These are phyloP conservation scores for Jasminum sambac DNA, from an alignment of 257 asterid genomes.

Conservation along the genomic window DNA sequence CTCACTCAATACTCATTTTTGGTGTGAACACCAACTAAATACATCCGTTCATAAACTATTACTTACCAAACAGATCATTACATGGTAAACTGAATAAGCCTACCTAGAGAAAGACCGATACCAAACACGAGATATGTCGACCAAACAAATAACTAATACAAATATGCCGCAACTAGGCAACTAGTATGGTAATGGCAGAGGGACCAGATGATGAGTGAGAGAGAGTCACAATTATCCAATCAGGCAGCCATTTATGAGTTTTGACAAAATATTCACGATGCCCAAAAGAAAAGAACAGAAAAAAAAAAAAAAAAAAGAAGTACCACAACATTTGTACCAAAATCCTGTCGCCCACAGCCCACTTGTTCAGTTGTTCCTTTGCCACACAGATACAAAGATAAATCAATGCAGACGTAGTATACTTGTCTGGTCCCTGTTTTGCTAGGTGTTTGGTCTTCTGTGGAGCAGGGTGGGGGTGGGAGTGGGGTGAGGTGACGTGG, in stretches of 20 bases:
- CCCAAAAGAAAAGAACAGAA: not conserved
- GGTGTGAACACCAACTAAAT: too few species aligned
- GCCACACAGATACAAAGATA: constrained; percentile 16
- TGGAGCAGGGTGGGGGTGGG: not conserved
- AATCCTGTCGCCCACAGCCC: constrained; percentile 28
- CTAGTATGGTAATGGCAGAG: not conserved
- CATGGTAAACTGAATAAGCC: too few species aligned
- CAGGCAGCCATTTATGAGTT: not conserved
- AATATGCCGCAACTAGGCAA: not conserved
- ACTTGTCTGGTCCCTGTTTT: constrained; percentile 47
- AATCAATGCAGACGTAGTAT: not conserved
- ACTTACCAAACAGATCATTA: too few species aligned
- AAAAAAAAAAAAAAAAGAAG: too few species aligned
- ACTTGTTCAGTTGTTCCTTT: constrained; percentile 26
- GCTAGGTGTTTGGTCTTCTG: constrained; percentile 50
- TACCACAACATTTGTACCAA: constrained; percentile 7
- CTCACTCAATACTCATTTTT: too few species aligned
- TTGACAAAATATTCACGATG: not conserved
- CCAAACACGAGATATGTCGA: not conserved
- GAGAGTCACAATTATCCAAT: not conserved
- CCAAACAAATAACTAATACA: not conserved
- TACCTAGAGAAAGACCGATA: too few species aligned
- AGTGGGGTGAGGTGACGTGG: constrained; percentile 23
- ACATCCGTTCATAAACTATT: too few species aligned
- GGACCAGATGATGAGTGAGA: not conserved